These are phyloP conservation scores for Trichoderma gracile DNA, from an alignment of 2,329 filamentous ascomycete species.

Conservation along the genomic window DNA sequence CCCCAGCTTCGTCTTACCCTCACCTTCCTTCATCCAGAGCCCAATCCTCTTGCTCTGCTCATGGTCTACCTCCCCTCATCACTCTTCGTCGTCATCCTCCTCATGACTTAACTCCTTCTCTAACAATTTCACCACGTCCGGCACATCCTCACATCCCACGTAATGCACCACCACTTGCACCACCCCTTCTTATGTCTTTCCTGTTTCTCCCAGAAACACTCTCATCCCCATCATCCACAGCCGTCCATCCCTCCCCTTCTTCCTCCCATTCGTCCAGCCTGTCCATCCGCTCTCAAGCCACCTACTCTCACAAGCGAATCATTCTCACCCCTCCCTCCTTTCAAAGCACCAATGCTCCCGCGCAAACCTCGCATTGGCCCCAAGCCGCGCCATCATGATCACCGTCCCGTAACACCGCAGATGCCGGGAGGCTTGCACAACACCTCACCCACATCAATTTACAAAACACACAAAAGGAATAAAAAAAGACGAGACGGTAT, in stretches of 20 bases:
- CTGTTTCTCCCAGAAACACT: conserved; percentile 13
- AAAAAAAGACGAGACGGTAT: background rate
- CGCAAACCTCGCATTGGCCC: conserved; percentile 5
- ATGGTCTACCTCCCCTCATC: background rate
- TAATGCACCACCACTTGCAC: background rate
- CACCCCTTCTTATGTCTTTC: conserved; percentile 17
- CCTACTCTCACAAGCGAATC: background rate
- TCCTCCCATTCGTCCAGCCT: background rate
- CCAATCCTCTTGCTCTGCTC: background rate
- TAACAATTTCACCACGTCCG: too few species aligned
- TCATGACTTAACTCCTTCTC: too few species aligned
- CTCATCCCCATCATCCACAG: background rate
- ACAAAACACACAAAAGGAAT: too few species aligned
- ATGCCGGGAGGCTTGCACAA: conserved; percentile 1
- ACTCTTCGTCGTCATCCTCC: background rate
- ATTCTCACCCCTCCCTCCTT: background rate
- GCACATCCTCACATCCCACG: background rate
- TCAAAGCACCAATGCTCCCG: background rate
- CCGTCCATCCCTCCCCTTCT: background rate
- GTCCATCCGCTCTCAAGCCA: background rate
- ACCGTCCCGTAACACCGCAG: conserved; percentile 10
- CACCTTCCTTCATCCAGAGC: background rate
- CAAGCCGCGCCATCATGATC: conserved; percentile 10
- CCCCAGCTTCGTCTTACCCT: background rate
- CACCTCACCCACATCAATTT: background rate